Evolutionary conservation across 352 stramenopile genomes (phyloP), one percentile per base, ranked within the genome.

Genomic region (Phytophthora kernoviae): DNA sequence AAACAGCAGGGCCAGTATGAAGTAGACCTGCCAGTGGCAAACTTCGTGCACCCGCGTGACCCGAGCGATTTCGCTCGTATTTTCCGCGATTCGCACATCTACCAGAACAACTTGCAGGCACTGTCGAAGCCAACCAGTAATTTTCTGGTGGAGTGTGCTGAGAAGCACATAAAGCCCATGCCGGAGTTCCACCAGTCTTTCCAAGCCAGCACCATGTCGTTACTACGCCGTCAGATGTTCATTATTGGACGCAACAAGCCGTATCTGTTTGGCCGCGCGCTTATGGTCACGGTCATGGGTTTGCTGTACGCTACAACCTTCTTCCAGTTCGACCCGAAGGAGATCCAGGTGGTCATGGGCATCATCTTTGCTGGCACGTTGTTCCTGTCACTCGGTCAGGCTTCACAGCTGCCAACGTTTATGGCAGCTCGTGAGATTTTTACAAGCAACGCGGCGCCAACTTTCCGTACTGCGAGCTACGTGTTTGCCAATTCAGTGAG

Each of bases 101-200:
- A 74, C 56, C 48, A 65, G 40, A 52, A 56, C 5, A 73, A 63
- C 10, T 36, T 90, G 17, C 85, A 81, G 7, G 81, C 97, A 63
- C 77, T 96, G 10, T 80, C 84, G n/a, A 70, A 73, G 8, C 71
- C 96, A 11, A 97, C 65, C 80, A 98, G 63, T 78, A 24, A 97
- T 20, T 66, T 95, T 7, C 78, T 97, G 34, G 27, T 97, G 10
- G 62, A 97, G 20, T 79, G 85, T 55, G 77, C 90, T 10, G 87
- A 71, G 7, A 65, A 70, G 7, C 58, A 79, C 45, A 72, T 82
- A 33, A 55, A 60, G 12, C 33, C 34, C 1, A 80, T 74, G 32
- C 58, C 61, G 4, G 58, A 63, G 46, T 84, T 79, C 41, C 60
- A 68, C 24, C 54, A 68, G 41, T 57, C 55, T 2, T 70, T 70